These are phyloP conservation scores for Crithidia brevicula DNA, from an alignment of 208 protist species.

Conservation along the genomic window DNA sequence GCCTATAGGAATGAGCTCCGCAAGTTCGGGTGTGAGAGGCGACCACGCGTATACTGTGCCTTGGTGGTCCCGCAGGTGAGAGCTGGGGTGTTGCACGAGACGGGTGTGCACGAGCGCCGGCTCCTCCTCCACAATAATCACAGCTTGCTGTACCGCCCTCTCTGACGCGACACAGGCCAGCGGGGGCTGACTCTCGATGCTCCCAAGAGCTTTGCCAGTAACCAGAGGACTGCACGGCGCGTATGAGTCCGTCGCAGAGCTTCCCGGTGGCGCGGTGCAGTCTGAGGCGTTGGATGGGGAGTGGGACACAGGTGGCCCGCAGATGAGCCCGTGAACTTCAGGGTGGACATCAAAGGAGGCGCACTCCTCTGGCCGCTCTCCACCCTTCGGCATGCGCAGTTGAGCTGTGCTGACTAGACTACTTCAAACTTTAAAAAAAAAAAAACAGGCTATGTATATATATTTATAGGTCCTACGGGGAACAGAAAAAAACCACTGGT, in stretches of 20 bases:
- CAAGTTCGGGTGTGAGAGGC: constrained; percentile 6
- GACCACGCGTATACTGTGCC: not conserved
- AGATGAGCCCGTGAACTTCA: not conserved
- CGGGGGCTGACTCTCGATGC: not conserved
- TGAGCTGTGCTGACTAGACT: not conserved
- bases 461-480: not conserved
- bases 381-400: not conserved
- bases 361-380: not conserved
- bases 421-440: not conserved
- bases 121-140: constrained; percentile 5
- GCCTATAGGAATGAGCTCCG: constrained; percentile 8
- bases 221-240: not conserved
- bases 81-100: not conserved
- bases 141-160: not conserved
- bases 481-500: no score
- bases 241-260: not conserved
- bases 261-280: not conserved
- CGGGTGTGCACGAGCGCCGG: constrained; percentile 6
- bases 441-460: not conserved
- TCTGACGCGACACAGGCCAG: not conserved
- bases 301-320: not conserved
- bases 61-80: not conserved
- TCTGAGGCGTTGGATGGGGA: not conserved
- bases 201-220: no score
- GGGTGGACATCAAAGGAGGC: not conserved